Base-by-base conservation (phyloP, 441 rosid genomes). In the Daphne laureola region DNA sequence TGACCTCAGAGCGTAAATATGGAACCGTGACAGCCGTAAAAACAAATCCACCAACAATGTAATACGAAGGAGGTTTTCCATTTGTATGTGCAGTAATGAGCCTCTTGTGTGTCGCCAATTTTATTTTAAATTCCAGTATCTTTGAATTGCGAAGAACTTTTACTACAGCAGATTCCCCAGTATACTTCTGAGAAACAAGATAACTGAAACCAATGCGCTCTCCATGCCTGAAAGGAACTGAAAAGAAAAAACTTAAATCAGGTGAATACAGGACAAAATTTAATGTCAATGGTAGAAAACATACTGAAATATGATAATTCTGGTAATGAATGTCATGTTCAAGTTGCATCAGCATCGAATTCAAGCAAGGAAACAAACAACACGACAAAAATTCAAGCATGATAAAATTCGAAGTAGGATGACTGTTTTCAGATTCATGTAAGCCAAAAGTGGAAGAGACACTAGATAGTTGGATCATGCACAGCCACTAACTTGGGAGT, bases 201-300 rank as follows among this genome's bases (percentile, higher is more conserved):
- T 87, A 89, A 64, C 98, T 87, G 72, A 93, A 92, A 12, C 96
- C 90, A 64, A 92, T 89, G 54, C 96, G 80, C 77, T 93, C 98
- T 16, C 97, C 96, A 41, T 81, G 92, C 68, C 87, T 71, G 71
- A 90, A 92, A 48, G 97, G 95, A 69, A 93, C 98, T 93, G 78
- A 31, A 73, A 69, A 57, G 25, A 14, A 55, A 55, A 17, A 26
- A 8, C 13, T 43, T 44, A 13, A 9, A 36, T 16, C 46, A 25
- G 59, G 16, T 57, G 45, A 42, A 43, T 2, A 6, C 58, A 61
- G 67, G 31, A 56, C 23, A 26, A 14, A 27, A 18, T 52, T 42
- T 27, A 9, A 8, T 12, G n/a, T 14, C 25, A 13, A 49, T 25
- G 31, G 36, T n/a, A 49, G 7, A 49, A 8, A 31, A 31, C 38